phyloP scores from a whole-genome alignment of 2,329 filamentous ascomycete genomes.

The Colletotrichum gloeosporioides region DNA sequence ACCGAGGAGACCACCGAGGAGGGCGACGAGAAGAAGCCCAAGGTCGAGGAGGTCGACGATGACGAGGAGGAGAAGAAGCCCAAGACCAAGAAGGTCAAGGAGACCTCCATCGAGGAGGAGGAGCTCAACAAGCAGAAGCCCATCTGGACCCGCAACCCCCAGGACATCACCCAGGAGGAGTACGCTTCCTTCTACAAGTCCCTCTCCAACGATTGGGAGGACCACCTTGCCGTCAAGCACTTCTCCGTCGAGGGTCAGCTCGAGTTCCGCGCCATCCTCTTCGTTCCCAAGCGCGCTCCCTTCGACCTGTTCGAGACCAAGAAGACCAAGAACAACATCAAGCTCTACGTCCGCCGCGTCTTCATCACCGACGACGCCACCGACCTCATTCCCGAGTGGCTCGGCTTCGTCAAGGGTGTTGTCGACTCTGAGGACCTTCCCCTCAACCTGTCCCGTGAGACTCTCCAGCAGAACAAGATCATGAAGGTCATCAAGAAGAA shows the following conservation, averaged over 20 bases:
- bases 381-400: slow-evolving; percentile 98
- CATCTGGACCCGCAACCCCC: slow-evolving; percentile 98
- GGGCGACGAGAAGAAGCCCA: slow-evolving; percentile 90
- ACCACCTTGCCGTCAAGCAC: slow-evolving; percentile 99
- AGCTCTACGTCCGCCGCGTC: slow-evolving; percentile 99
- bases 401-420: slow-evolving; percentile 99
- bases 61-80: slow-evolving; percentile 90
- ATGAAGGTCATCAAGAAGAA: slow-evolving; percentile 99
- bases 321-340: slow-evolving; percentile 99
- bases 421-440: slow-evolving; percentile 99
- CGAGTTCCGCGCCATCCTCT: slow-evolving; percentile 99
- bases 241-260: slow-evolving; percentile 99
- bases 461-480: slow-evolving; percentile 99
- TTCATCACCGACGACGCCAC: slow-evolving; percentile 99
- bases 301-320: slow-evolving; percentile 99
- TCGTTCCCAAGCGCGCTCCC: slow-evolving; percentile 98
- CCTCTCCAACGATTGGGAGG: slow-evolving; percentile 99
- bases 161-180: slow-evolving; percentile 94
- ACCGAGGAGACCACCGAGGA: slow-evolving; percentile 67
- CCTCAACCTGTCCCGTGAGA: slow-evolving; percentile 99
- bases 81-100: slow-evolving; percentile 99
- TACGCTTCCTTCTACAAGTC: slow-evolving; percentile 99
- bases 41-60: slow-evolving; percentile 90
- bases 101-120: slow-evolving; percentile 98
- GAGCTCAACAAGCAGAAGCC: slow-evolving; percentile 99